Evolutionary conservation across 441 rosid species (phyloP).

Genomic region (Sinapis alba): DNA sequence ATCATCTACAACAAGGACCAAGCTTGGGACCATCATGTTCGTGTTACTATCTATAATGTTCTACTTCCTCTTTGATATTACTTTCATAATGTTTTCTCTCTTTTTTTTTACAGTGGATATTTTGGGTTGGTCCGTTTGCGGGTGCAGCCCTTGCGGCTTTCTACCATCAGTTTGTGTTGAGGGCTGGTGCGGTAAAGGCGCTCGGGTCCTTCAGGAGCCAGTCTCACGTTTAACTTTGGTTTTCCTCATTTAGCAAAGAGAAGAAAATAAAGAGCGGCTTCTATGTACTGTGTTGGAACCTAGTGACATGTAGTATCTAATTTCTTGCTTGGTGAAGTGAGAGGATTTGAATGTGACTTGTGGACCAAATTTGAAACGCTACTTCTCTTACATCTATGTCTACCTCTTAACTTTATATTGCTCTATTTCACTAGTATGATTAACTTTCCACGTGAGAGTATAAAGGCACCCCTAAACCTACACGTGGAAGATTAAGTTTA

Average conservation of each 20-base stretch:
- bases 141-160: slow-evolving; percentile 93
- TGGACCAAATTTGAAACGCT: slow-evolving; percentile 13
- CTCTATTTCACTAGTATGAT: not conserved
- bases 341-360: slow-evolving; percentile 15
- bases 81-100: not conserved
- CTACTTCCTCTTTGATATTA: not conserved
- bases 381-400: slow-evolving; percentile 14
- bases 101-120: slow-evolving; percentile 61
- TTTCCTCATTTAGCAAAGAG: not conserved
- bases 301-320: slow-evolving; percentile 16
- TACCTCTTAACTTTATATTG: not conserved
- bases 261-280: slow-evolving; percentile 8
- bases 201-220: slow-evolving; percentile 91
- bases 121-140: slow-evolving; percentile 88
- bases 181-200: slow-evolving; percentile 82
- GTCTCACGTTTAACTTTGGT: slow-evolving; percentile 42
- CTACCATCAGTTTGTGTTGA: slow-evolving; percentile 81
- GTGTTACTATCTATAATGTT: slow-evolving; percentile 24
- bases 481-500: not conserved
- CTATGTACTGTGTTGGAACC: slow-evolving; percentile 17
- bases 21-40: slow-evolving; percentile 85
- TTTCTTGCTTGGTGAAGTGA: slow-evolving; percentile 31
- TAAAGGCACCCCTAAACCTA: not conserved
- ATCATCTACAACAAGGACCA: slow-evolving; percentile 61
- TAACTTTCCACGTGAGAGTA: not conserved